A percentile compares a stretch with the other conserved stretches of the same genome.
Evolutionary conservation across 1,284 basidiomycete species (phyloP).

Genomic region (Papiliotrema flavescens): DNA sequence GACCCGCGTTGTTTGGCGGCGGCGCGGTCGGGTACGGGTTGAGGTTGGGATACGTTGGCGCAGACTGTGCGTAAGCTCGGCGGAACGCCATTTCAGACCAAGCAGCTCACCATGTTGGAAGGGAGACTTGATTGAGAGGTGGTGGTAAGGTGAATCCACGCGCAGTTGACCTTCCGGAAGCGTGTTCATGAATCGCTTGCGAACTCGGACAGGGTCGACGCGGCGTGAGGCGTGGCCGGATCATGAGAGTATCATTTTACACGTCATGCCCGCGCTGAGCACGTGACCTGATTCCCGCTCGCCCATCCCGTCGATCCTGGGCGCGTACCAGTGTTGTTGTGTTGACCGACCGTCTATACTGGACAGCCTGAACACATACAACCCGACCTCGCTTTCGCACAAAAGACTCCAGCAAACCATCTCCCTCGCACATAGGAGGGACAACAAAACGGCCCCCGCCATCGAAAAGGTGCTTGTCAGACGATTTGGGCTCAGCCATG

Average conservation of each 20-base stretch:
- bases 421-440: neutral
- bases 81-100: no score
- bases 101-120: conserved; percentile 1
- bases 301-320: neutral
- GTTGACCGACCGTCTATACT: neutral
- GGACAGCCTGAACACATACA: no score
- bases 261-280: neutral
- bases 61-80: neutral
- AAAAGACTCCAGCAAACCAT: neutral
- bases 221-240: no score
- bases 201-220: no score
- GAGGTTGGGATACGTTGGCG: conserved; percentile 5
- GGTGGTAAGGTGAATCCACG: neutral
- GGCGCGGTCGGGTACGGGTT: conserved; percentile 22
- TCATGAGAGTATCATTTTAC: no score
- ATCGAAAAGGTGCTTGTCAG: no score
- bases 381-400: no score
- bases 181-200: no score
- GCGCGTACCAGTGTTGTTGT: neutral
- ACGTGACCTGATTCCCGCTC: neutral
- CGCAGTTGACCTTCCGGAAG: neutral
- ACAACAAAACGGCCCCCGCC: no score
- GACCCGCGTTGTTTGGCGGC: neutral
- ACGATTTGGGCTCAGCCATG: neutral
- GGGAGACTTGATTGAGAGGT: neutral